These are phyloP conservation scores for Lentinula aciculospora DNA, from an alignment of 768 basidiomycete species.

Conservation along the genomic window DNA sequence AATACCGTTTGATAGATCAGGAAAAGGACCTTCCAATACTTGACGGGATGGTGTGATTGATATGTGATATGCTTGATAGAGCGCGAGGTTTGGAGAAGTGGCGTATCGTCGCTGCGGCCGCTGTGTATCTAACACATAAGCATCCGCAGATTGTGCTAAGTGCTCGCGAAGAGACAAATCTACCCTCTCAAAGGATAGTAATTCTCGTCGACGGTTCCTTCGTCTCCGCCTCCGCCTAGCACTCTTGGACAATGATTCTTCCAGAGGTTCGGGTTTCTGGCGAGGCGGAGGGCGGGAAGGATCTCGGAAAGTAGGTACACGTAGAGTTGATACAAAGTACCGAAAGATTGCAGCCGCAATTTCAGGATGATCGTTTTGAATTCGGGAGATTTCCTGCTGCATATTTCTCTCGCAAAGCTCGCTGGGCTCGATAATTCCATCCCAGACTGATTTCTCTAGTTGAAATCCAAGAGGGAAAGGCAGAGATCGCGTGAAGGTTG, in stretches of 20 bases:
- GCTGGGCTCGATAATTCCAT: neutral
- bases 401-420: conserved; percentile 2
- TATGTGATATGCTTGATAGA: conserved; percentile 3
- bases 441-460: conserved; percentile 3
- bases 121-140: neutral
- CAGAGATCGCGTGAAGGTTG: neutral
- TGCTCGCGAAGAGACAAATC: neutral
- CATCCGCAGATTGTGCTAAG: neutral
- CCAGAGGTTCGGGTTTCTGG: neutral
- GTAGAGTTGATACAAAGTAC: conserved; percentile 1
- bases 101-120: neutral
- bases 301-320: neutral
- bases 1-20: conserved; percentile 4
- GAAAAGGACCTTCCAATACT: conserved; percentile 1
- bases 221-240: neutral
- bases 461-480: conserved; percentile 3
- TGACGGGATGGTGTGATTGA: conserved; percentile 2
- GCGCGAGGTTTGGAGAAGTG: neutral
- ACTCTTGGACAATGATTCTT: neutral
- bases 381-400: neutral
- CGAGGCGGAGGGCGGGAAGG: neutral
- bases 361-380: neutral
- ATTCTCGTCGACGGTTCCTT: neutral
- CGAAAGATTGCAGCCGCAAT: neutral
- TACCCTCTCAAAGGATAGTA: neutral